phyloP scores from a whole-genome alignment of 2,329 filamentous ascomycete genomes.

The Alternaria triticimaculans region DNA sequence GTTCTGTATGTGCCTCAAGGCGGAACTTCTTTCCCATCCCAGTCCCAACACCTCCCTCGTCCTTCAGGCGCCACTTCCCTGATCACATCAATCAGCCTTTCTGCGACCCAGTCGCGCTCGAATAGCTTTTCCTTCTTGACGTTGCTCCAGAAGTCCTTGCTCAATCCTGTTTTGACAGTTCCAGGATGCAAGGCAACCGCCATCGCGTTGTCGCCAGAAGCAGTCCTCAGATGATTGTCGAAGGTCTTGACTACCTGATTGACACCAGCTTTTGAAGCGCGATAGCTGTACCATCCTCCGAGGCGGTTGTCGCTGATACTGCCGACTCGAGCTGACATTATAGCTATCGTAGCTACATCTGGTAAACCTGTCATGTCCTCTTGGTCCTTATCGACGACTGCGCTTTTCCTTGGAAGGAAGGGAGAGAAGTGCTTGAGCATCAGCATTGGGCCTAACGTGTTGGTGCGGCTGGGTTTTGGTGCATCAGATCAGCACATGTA shows the following conservation, averaged over 20 bases:
- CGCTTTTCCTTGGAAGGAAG: conserved; percentile 68
- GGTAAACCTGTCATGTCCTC: conserved; percentile 48
- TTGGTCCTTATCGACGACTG: conserved; percentile 3
- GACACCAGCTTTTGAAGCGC: conserved; percentile 76
- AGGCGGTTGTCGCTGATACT: conserved; percentile 73
- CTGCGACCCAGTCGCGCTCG: conserved; percentile 69
- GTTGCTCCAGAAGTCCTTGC: conserved; percentile 72
- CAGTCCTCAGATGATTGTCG: conserved; percentile 68
- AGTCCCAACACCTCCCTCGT: conserved; percentile 50
- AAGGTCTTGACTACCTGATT: conserved; percentile 74
- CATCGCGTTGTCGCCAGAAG: conserved; percentile 67
- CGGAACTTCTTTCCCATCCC: conserved; percentile 47
- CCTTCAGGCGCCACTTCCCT: conserved; percentile 66
- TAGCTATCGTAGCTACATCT: conserved; percentile 68
- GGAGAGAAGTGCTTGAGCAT: conserved; percentile 76
- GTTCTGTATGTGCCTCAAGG: conserved; percentile 31
- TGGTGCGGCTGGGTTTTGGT: conserved; percentile 58
- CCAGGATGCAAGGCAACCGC: conserved; percentile 78
- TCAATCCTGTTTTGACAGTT: conserved; percentile 78
- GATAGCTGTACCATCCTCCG: conserved; percentile 85
- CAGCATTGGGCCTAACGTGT: conserved; percentile 75
- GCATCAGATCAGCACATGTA: background rate
- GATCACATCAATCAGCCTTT: conserved; percentile 69
- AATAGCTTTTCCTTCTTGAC: conserved; percentile 70
- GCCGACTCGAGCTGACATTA: conserved; percentile 80